Evolutionary conservation across 202 grass and related monocot genomes (phyloP).

Genomic region (Dendrocalamus latiflorus): DNA sequence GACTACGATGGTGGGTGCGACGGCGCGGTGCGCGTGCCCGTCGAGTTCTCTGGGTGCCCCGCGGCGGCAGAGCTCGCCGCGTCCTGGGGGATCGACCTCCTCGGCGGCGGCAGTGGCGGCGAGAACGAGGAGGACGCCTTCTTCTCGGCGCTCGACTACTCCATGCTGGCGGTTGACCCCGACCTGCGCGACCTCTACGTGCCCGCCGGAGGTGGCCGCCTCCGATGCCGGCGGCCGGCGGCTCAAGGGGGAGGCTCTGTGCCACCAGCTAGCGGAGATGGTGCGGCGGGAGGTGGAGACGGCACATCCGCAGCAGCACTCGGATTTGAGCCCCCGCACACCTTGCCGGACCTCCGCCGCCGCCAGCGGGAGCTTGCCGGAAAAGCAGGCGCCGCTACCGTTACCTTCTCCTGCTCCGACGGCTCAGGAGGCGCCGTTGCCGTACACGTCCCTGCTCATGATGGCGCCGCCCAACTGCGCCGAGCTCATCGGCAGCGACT

Average conservation of each 20-base stretch:
- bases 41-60: conserved; percentile 82
- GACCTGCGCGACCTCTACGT: conserved; percentile 72
- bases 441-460: conserved; percentile 65
- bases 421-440: conserved; percentile 8
- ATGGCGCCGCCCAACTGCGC: conserved; percentile 36
- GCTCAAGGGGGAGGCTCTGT: no score
- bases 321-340: conserved; percentile 52
- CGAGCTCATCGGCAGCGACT: conserved; percentile 23
- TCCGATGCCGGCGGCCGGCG: neutral
- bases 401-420: no score
- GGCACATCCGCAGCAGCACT: conserved; percentile 16
- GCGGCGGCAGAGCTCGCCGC: conserved; percentile 64
- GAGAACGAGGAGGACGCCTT: conserved; percentile 30
- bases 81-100: conserved; percentile 67
- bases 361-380: no score
- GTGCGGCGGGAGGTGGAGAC: conserved; percentile 37
- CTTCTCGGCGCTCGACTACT: conserved; percentile 66
- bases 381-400: no score
- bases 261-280: conserved; percentile 76
- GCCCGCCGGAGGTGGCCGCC: conserved; percentile 25
- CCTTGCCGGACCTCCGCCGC: no score
- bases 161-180: conserved; percentile 50
- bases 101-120: neutral
- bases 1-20: conserved; percentile 33
- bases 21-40: neutral